phyloP scores from a whole-genome alignment of 768 basidiomycete species.

The Boletus sensibilis region DNA sequence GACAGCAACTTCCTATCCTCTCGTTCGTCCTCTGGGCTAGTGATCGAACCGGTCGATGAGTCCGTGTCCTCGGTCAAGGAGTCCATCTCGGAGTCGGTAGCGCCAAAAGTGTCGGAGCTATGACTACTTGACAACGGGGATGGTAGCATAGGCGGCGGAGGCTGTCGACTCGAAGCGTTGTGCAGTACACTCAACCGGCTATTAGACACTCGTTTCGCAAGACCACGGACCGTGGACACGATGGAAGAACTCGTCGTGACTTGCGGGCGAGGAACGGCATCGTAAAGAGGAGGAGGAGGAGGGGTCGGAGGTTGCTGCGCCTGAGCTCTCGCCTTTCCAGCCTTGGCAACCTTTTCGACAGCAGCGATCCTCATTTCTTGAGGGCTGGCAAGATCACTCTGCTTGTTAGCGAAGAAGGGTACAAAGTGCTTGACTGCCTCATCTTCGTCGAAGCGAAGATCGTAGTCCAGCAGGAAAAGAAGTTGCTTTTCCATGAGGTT shows the following conservation, averaged over 20 bases:
- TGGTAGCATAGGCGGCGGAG: slow-evolving; percentile 18
- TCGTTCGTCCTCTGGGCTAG: slow-evolving; percentile 49
- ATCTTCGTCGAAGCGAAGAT: slow-evolving; percentile 84
- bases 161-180: slow-evolving; percentile 16
- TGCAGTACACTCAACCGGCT: slow-evolving; percentile 36
- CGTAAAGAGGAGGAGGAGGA: slow-evolving; percentile 40
- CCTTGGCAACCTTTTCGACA: slow-evolving; percentile 53
- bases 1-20: slow-evolving; percentile 20
- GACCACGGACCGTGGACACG: slow-evolving; percentile 55
- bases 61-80: slow-evolving; percentile 64
- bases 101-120: slow-evolving; percentile 45
- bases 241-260: slow-evolving; percentile 35
- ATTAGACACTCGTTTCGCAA: slow-evolving; percentile 56
- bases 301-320: slow-evolving; percentile 45
- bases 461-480: slow-evolving; percentile 87
- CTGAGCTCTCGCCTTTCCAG: slow-evolving; percentile 51
- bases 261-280: slow-evolving; percentile 28
- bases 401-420: slow-evolving; percentile 52
- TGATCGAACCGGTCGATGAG: slow-evolving; percentile 51
- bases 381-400: slow-evolving; percentile 21
- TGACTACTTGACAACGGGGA: slow-evolving; percentile 39
- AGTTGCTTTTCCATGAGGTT: slow-evolving; percentile 98
- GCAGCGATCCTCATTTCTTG: slow-evolving; percentile 51
- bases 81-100: slow-evolving; percentile 56
- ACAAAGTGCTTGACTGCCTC: slow-evolving; percentile 73